Percentiles rank a stretch among this genome's conserved stretches.
Evolutionary conservation across 495 filamentous ascomycete species (phyloP).

Genomic region (Aspergillus incahuasiensis): DNA sequence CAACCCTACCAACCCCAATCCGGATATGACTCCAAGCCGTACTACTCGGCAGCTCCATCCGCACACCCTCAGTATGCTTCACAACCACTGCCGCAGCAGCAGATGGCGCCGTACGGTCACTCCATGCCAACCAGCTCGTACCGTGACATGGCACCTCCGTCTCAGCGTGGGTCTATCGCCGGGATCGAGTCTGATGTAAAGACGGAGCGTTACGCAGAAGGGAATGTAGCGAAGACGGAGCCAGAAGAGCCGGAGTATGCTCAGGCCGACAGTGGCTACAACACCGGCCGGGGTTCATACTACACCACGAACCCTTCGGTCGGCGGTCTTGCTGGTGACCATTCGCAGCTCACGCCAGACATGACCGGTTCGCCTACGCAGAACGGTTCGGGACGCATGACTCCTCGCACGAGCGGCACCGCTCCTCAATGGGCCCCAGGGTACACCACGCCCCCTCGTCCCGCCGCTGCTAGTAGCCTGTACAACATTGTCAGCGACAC

Average conservation of each 20-base stretch:
- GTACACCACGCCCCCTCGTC: slow-evolving; percentile 76
- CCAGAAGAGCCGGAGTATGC: slow-evolving; percentile 77
- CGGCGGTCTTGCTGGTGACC: slow-evolving; percentile 63
- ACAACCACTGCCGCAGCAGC: slow-evolving; percentile 56
- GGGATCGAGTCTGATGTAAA: slow-evolving; percentile 70
- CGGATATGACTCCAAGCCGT: slow-evolving; percentile 73
- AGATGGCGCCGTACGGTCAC: slow-evolving; percentile 66
- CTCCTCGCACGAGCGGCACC: slow-evolving; percentile 67
- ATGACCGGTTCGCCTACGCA: slow-evolving; percentile 85
- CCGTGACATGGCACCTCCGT: slow-evolving; percentile 85
- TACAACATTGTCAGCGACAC: slow-evolving; percentile 91
- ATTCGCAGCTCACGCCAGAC: slow-evolving; percentile 77
- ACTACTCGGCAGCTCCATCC: slow-evolving; percentile 72
- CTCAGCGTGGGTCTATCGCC: slow-evolving; percentile 50
- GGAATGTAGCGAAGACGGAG: slow-evolving; percentile 55
- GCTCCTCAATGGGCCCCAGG: slow-evolving; percentile 73
- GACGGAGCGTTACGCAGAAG: slow-evolving; percentile 55
- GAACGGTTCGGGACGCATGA: slow-evolving; percentile 79
- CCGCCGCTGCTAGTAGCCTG: slow-evolving; percentile 66
- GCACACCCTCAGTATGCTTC: slow-evolving; percentile 67
- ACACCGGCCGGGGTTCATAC: slow-evolving; percentile 65
- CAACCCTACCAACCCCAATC: slow-evolving; percentile 68
- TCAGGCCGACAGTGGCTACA: slow-evolving; percentile 61
- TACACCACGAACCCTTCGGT: slow-evolving; percentile 65
- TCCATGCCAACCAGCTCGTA: slow-evolving; percentile 57